A percentile compares a stretch with the other conserved stretches of the same genome.
Evolutionary conservation across 176 grass and related monocot genomes (phyloP).

Genomic region (Rhynchospora pubera): DNA sequence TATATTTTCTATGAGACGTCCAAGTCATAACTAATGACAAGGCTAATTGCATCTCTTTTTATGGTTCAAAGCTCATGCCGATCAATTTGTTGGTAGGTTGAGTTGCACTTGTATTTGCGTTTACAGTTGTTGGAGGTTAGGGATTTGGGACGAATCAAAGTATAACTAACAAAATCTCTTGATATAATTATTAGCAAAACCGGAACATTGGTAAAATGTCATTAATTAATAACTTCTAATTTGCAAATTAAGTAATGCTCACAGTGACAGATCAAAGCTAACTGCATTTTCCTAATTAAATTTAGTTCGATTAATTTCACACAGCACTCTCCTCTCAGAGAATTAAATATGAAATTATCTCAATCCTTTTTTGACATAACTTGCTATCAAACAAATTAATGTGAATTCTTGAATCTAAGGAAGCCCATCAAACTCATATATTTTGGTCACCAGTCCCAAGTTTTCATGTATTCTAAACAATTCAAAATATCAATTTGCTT

Average conservation of each 20-base stretch:
- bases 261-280: background rate
- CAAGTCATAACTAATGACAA: conserved; percentile 21
- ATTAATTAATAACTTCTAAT: background rate
- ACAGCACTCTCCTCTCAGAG: background rate
- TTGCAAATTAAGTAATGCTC: background rate
- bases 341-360: background rate
- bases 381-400: conserved; percentile 11
- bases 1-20: conserved; percentile 6
- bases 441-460: conserved; percentile 6
- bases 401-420: conserved; percentile 5
- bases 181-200: background rate
- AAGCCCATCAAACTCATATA: conserved; percentile 5
- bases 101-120: conserved; percentile 11
- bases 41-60: conserved; percentile 4
- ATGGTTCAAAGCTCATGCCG: conserved; percentile 5
- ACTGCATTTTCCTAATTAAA: background rate
- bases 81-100: conserved; percentile 20
- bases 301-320: background rate
- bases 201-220: background rate
- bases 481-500: background rate
- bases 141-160: background rate
- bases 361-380: background rate
- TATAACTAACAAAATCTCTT: conserved; percentile 1
- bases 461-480: background rate
- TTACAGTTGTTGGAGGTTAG: conserved; percentile 9